Base-by-base conservation (phyloP, 345 rosid species). In the Populus euphratica region DNA sequence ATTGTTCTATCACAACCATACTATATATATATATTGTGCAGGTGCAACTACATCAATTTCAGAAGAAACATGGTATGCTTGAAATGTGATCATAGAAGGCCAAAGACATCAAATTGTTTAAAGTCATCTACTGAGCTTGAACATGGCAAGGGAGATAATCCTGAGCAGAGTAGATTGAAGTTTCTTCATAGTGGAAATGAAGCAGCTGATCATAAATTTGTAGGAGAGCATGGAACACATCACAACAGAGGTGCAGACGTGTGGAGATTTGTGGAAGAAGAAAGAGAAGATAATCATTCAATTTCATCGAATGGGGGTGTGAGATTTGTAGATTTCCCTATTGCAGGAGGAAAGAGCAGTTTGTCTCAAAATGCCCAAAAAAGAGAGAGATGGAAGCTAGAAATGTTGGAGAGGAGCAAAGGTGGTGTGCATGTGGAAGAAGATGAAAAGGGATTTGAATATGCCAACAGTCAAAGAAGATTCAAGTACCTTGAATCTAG, bases 41-140 rank as follows among this genome's bases (percentile, higher is more conserved):
- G 96, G 82, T 95, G 99, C 88, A 89, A 91, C 80, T 95, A 89
- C 85, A 77, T 91, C 74, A 93, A 93, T 76, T 95, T 95, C 68
- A 82, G 94, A 90, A 86, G 90, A 79, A 95, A 95, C 79, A 81
- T 89, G 72, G 77, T 85, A 25, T 95, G 97, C 89, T 85, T 93
- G 88, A 93, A 95, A 78, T 93, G 99, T 79, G 94, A 91, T 81
- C 90, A 93, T 83, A 90, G 79, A 83, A 76, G 92, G 35, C 88
- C 87, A 31, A 93, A 91, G 90, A 86, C 86, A 71, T 68, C 75
- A 69, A 84, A 74, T 73, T 75, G 78, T 82, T 74, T 84, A 49
- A 63, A 75, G 18, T 8, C 73, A 63, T 61, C 77, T 69, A 35
- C 73, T 78, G 81, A 44, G 17, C 65, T 12, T n/a, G 73, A 77